phyloP scores from a whole-genome alignment of 1,139 yeast genomes.

The Scheffersomyces stambukii region DNA sequence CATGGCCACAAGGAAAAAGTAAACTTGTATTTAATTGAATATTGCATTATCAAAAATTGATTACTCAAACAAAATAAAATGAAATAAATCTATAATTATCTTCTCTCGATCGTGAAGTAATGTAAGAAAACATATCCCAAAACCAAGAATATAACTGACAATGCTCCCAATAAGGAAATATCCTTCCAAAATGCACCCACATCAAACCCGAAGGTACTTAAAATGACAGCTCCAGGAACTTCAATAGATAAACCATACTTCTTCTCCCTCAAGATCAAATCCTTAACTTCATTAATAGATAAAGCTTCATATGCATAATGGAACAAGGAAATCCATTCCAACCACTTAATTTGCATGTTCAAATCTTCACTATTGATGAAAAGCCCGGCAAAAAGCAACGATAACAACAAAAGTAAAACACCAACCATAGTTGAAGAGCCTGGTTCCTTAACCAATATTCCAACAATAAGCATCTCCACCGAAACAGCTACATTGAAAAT shows the following conservation, averaged over 20 bases:
- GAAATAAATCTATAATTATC: constrained; percentile 27
- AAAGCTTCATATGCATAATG: constrained; percentile 95
- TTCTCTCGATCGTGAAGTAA: constrained; percentile 67
- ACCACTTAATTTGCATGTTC: constrained; percentile 67
- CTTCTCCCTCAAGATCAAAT: constrained; percentile 75
- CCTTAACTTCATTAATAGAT: constrained; percentile 89
- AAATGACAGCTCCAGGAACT: constrained; percentile 97
- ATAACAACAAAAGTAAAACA: constrained; percentile 75
- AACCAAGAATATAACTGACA: constrained; percentile 49
- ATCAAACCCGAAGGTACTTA: constrained; percentile 91
- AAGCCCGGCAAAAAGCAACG: constrained; percentile 86
- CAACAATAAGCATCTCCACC: constrained; percentile 78
- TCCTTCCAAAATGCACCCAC: constrained; percentile 74
- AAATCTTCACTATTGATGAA: constrained; percentile 80
- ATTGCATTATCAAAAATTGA: not conserved
- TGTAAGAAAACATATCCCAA: constrained; percentile 76
- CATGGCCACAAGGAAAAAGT: constrained; percentile 17
- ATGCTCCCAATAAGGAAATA: constrained; percentile 47
- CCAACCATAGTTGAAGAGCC: constrained; percentile 91
- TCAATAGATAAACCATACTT: constrained; percentile 92
- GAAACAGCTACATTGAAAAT: constrained; percentile 86
- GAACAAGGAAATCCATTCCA: constrained; percentile 83
- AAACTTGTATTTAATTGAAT: constrained; percentile 1
- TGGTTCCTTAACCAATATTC: constrained; percentile 82
- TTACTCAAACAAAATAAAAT: too few species aligned